A percentile compares a stretch with the other conserved stretches of the same genome.
Evolutionary conservation across 805 yeast species (phyloP).

Genomic region (Candida lessepsii): DNA sequence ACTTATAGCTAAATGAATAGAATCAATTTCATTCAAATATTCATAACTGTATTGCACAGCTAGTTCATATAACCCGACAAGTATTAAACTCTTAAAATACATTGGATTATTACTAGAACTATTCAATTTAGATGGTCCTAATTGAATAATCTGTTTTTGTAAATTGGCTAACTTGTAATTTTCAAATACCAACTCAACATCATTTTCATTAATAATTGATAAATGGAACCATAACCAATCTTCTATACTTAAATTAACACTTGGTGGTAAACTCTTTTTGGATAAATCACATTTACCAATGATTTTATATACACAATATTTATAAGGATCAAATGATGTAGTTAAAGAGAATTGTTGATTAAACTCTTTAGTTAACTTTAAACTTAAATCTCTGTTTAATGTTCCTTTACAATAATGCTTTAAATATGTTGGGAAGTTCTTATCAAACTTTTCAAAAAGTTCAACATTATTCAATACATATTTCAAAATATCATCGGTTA

Average conservation of each 20-base stretch:
- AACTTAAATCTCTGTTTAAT: slow-evolving; percentile 65
- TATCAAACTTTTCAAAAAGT: slow-evolving; percentile 80
- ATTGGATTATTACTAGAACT: slow-evolving; percentile 62
- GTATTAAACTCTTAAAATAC: slow-evolving; percentile 69
- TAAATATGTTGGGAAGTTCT: slow-evolving; percentile 76
- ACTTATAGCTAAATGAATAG: slow-evolving; percentile 86
- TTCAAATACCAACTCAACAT: slow-evolving; percentile 59
- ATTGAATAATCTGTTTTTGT: slow-evolving; percentile 65
- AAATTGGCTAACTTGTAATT: slow-evolving; percentile 71
- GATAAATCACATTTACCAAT: slow-evolving; percentile 86
- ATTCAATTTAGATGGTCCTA: slow-evolving; percentile 73
- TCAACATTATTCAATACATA: slow-evolving; percentile 62
- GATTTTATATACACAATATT: slow-evolving; percentile 85
- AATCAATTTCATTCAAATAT: slow-evolving; percentile 70
- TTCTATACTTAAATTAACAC: slow-evolving; percentile 74
- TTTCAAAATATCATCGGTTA: slow-evolving; percentile 71
- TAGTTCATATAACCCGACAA: slow-evolving; percentile 78
- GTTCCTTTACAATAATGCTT: slow-evolving; percentile 59
- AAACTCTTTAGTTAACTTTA: slow-evolving; percentile 75
- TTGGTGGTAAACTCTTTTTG: slow-evolving; percentile 62
- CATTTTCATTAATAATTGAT: slow-evolving; percentile 59
- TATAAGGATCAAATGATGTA: slow-evolving; percentile 76
- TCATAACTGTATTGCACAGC: slow-evolving; percentile 67
- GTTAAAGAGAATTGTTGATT: slow-evolving; percentile 71
- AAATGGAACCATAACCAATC: slow-evolving; percentile 98